phyloP scores from a whole-genome alignment of 176 grass and related monocot species.

The Oryza glumipatula region DNA sequence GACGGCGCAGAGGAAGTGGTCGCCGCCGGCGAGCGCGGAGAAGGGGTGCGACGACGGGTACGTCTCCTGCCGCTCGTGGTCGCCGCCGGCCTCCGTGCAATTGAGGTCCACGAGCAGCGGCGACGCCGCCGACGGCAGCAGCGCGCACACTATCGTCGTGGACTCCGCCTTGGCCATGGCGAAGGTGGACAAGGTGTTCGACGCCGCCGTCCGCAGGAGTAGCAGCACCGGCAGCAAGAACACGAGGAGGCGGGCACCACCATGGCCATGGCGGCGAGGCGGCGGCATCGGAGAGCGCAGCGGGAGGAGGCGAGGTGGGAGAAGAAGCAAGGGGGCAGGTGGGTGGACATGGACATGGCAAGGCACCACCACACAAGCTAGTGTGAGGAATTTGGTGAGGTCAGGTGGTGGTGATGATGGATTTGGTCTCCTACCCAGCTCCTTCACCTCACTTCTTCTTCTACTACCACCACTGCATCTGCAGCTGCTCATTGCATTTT shows the following conservation, averaged over 20 bases:
- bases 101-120: slow-evolving; percentile 56
- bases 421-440: neutral
- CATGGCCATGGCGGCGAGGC: neutral
- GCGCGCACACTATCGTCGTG: slow-evolving; percentile 69
- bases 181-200: slow-evolving; percentile 59
- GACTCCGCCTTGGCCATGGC: slow-evolving; percentile 59
- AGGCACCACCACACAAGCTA: neutral
- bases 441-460: neutral
- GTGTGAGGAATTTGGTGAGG: neutral
- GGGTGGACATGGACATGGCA: slow-evolving; percentile 56
- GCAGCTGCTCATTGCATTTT: neutral
- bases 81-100: slow-evolving; percentile 54
- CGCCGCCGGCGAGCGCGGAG: slow-evolving; percentile 66
- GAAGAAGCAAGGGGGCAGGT: neutral
- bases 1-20: slow-evolving; percentile 80
- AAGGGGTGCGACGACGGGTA: slow-evolving; percentile 57
- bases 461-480: neutral
- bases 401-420: slow-evolving; percentile 17
- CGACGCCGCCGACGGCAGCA: slow-evolving; percentile 44
- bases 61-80: slow-evolving; percentile 48
- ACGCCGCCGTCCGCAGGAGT: neutral
- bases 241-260: neutral
- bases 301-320: neutral
- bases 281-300: slow-evolving; percentile 21
- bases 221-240: neutral